Conservation (phyloP, 192 early-diverging fungal genomes). For the Podila epicladia region DNA sequence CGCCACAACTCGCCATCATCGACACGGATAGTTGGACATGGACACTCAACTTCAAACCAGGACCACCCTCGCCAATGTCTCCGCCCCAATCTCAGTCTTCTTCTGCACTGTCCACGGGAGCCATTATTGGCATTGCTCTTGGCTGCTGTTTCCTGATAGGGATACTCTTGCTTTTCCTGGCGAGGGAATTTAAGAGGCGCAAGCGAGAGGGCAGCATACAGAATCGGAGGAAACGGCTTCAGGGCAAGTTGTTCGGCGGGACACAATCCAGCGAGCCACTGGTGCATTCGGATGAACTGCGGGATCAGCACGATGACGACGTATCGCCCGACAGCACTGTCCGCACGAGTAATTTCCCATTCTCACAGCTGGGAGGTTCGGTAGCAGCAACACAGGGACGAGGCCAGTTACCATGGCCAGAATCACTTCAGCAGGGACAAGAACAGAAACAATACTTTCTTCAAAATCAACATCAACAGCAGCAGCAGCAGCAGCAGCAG, state of each 20-base stretch:
- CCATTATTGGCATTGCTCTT: neutral
- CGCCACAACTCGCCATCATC: constrained; percentile 2
- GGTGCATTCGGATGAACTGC: neutral
- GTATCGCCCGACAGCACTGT: neutral
- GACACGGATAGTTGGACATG: neutral
- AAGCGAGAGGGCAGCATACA: neutral
- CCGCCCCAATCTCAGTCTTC: neutral
- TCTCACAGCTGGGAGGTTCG: neutral
- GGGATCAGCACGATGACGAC: neutral
- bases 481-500: neutral
- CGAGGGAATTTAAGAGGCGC: neutral
- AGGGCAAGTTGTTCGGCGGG: neutral
- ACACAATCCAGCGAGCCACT: neutral
- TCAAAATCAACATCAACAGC: neutral
- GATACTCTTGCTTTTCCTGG: neutral
- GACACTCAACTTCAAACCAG: neutral
- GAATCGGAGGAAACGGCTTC: neutral
- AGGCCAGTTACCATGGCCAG: neutral
- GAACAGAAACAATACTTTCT: neutral
- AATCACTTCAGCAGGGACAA: neutral
- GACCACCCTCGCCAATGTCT: neutral
- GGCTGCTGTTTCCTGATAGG: neutral
- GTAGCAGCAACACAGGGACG: neutral
- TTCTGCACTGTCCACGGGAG: neutral
- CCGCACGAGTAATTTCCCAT: neutral